Base-by-base conservation (phyloP, 1,139 yeast genomes). In the Suhomyces bokatorum region DNA sequence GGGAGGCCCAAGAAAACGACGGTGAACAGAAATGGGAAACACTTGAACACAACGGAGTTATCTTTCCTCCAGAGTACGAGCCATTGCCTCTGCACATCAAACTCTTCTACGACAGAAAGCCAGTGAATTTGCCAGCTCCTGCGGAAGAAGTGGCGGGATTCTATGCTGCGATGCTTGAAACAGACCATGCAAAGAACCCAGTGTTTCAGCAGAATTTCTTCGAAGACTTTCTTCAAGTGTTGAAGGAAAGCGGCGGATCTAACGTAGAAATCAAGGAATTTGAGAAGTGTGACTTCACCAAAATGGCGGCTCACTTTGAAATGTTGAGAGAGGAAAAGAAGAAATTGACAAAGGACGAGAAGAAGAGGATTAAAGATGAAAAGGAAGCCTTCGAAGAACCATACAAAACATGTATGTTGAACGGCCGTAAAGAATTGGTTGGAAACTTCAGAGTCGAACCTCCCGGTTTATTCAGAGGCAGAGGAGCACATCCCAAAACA, bases 141-240 rank as follows among this genome's bases (percentile, higher is more conserved):
- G 98, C 97, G 2, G 99, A 93, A 65, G 98, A 93, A 64, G 97
- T 93, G 30, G 98, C 97, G 0, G 97, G 97, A 0, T 91, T 90
- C 60, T 93, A 76, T 64, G 98, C 87, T 14, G 97, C 97, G 7
- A 78, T 91, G 81, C 51, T 91, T 36, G 91, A 87, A 55, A 79
- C 95, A 0, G 97, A 90, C 54, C 97, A 91, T 64, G 95, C 91
- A 12, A 77, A 82, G 52, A 91, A 90, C 60, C 91, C 95, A 0
- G 83, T 81, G 1, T 93, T 93, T 64, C 95, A 85, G 55, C 79
- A 83, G 60, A 93, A 93, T 63, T 93, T 93, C 67, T 91, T 91
- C 57, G 66, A 73, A 24, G 99, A 93, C 64, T 90, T 93, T 57
- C 53, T 70, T 37, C 66, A 75, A 45, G 95, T 90, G 0, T 64